Conservation (phyloP, 2,329 filamentous ascomycete species). For the Trichophyton equinum region DNA sequence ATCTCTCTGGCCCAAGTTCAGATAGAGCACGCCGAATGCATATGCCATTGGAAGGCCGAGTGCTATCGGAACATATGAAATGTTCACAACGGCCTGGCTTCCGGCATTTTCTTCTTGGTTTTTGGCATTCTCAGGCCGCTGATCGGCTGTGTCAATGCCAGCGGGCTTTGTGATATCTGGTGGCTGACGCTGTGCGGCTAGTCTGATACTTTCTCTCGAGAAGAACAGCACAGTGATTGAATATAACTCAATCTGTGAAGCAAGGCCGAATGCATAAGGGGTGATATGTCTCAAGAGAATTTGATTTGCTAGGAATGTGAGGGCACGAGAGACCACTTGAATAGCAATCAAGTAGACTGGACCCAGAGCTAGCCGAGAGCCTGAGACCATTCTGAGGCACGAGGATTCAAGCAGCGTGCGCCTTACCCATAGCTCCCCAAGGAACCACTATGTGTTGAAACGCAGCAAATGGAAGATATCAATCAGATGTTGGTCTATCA, state of each 20-base stretch:
- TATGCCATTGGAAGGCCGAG: constrained; percentile 55
- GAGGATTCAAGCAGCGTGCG: neutral
- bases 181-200: constrained; percentile 74
- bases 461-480: too few species aligned
- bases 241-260: constrained; percentile 84
- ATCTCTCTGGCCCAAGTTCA: constrained; percentile 40
- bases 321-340: constrained; percentile 71
- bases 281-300: constrained; percentile 77
- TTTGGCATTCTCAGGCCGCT: constrained; percentile 9
- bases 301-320: constrained; percentile 90
- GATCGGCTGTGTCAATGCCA: neutral
- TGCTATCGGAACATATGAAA: constrained; percentile 65
- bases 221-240: constrained; percentile 92
- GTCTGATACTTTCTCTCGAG: constrained; percentile 75
- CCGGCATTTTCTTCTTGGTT: constrained; percentile 17
- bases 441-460: neutral
- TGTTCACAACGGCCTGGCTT: constrained; percentile 68
- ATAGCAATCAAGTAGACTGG: constrained; percentile 78
- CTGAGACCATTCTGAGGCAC: constrained; percentile 8
- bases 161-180: constrained; percentile 11
- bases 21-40: constrained; percentile 55
- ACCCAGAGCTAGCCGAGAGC: constrained; percentile 43
- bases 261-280: constrained; percentile 68
- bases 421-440: neutral
- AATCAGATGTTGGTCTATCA: too few species aligned